Base-by-base conservation (phyloP, 495 filamentous ascomycete species). In the Usnea hakonensis region DNA sequence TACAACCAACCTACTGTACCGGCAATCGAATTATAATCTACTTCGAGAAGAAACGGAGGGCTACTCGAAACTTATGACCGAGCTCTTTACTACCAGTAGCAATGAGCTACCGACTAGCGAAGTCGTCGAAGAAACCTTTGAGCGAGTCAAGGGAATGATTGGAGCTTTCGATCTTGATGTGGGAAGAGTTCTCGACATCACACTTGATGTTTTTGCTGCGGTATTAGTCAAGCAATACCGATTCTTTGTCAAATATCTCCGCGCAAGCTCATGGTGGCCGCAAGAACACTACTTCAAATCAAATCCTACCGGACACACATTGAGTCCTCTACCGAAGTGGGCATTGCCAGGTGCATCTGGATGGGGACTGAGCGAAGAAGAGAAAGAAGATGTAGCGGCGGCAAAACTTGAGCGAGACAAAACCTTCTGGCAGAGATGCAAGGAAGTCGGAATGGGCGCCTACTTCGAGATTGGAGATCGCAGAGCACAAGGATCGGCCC, bases 231-330 rank as follows among this genome's bases (percentile, higher is more conserved):
- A 89, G 64, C 86, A 95, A 61, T 91, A 86, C 69, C 83, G 87
- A 7, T 97, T 97, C 77, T 96, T 96, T 68, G 85, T 96, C 70
- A 96, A 93, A 72, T 83, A 97, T 32, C 77, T 97, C 19, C 84
- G 91, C 21, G 83, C 84, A 50, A 97, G 95, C 77, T 92, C 94
- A 21, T 99, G 94, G 94, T 99, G 95, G 95, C 95, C 95, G 3
- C 84, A 88, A 55, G 83, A 81, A 55, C 72, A 77, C 41, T 17
- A 38, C 33, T 37, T 52, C 56, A 21, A 67, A 55, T 14, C 28
- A 35, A 32, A 52, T 36, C 30, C 58, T 36, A 37, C 44, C 11
- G 48, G 67, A 57, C 70, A 60, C 5, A 74, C 74, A 38, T 65
- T 75, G 10, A 79, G 77, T 14, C 86, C 86, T 5, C 75, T 97